phyloP scores from a whole-genome alignment of 257 asterid species.

The Jacaranda copaia region DNA sequence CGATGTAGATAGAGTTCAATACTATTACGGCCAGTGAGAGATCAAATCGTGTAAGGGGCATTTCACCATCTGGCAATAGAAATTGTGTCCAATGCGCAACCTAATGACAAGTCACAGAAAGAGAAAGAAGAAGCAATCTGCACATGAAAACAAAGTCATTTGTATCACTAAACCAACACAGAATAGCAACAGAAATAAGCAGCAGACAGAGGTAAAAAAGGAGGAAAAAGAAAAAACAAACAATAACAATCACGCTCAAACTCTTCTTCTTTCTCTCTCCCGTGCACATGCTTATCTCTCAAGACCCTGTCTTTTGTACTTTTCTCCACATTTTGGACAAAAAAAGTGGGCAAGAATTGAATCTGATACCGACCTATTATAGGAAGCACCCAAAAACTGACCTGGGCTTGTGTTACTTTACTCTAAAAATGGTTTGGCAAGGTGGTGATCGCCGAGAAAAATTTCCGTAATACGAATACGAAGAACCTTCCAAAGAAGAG shows the following conservation, averaged over 20 bases:
- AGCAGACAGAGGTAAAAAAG: slow-evolving; percentile 14
- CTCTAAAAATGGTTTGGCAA: slow-evolving; percentile 41
- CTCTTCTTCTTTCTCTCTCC: slow-evolving; percentile 32
- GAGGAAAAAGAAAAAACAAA: too few relatives aligned
- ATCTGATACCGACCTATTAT: slow-evolving; percentile 44
- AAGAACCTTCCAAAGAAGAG: background rate
- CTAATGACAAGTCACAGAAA: slow-evolving; percentile 49
- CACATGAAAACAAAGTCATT: slow-evolving; percentile 50
- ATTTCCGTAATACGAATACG: slow-evolving; percentile 33
- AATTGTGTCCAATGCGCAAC: slow-evolving; percentile 37
- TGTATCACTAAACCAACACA: slow-evolving; percentile 38
- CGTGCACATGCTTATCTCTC: slow-evolving; percentile 17
- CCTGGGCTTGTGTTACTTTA: slow-evolving; percentile 49
- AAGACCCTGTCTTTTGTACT: slow-evolving; percentile 20
- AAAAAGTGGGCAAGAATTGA: slow-evolving; percentile 33
- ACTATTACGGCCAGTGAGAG: slow-evolving; percentile 30
- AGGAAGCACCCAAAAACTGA: slow-evolving; percentile 57
- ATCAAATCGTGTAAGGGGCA: slow-evolving; percentile 60
- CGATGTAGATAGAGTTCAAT: slow-evolving; percentile 9
- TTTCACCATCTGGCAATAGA: slow-evolving; percentile 64
- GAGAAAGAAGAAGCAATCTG: slow-evolving; percentile 46
- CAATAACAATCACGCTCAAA: slow-evolving; percentile 33
- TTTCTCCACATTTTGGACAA: slow-evolving; percentile 36
- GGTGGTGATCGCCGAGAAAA: slow-evolving; percentile 56
- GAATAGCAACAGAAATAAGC: slow-evolving; percentile 12